Percentiles rank a stretch among this genome's conserved stretches.
Conservation (phyloP, 176 grass and related monocot species). For the Miscanthus lutarioriparius region DNA sequence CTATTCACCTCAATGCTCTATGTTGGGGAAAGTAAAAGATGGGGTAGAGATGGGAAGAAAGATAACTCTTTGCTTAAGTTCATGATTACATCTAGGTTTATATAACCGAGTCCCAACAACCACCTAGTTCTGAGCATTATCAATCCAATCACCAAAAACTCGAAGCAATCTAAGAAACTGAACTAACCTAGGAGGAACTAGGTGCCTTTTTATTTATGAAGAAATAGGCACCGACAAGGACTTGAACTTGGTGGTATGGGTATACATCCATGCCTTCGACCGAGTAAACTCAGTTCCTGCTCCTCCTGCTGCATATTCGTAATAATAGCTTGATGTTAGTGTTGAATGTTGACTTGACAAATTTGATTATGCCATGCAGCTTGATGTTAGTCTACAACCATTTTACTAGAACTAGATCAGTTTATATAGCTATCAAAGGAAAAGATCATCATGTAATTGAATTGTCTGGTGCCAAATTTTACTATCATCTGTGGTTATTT, state of each 20-base stretch:
- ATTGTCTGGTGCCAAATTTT: background rate
- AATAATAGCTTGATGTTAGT: background rate
- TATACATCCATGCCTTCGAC: background rate
- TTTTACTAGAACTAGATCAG: conserved; percentile 9
- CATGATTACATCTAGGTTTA: background rate
- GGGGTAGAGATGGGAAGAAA: background rate
- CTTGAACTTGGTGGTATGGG: background rate
- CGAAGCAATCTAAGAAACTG: background rate
- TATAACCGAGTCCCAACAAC: background rate
- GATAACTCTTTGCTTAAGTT: background rate
- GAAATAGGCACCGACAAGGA: background rate
- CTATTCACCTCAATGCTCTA: background rate
- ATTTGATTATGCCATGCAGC: background rate
- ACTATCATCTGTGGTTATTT: background rate
- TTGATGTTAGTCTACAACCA: background rate
- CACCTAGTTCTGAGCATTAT: background rate
- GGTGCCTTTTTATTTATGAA: background rate
- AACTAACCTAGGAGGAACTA: background rate
- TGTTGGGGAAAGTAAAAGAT: background rate
- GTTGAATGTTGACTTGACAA: background rate
- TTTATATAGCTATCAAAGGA: background rate
- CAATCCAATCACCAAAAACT: background rate
- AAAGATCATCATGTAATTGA: background rate
- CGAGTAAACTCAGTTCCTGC: background rate
- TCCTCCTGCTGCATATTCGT: background rate